These are phyloP conservation scores for Amphichorda felina DNA, from an alignment of 2,329 filamentous ascomycete genomes.

Conservation along the genomic window DNA sequence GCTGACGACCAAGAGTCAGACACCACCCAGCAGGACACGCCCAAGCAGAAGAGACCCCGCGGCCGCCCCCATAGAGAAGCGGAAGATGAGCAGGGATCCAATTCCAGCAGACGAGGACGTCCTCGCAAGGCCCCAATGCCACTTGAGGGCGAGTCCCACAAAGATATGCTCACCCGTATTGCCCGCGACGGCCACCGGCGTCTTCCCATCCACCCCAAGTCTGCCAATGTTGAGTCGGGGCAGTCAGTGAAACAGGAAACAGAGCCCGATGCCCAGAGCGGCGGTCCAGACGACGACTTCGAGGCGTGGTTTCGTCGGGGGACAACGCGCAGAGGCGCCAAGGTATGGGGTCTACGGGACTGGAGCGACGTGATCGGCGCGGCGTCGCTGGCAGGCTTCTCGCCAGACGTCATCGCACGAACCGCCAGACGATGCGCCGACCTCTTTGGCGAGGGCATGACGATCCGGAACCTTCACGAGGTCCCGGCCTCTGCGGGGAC, in stretches of 20 bases:
- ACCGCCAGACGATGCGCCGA: conserved; percentile 62
- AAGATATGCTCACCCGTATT: conserved; percentile 33
- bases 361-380: conserved; percentile 80
- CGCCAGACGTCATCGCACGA: conserved; percentile 50
- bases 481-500: conserved; percentile 10
- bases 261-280: neutral
- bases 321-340: conserved; percentile 4
- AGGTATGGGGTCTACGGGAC: conserved; percentile 42
- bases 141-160: conserved; percentile 29
- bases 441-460: conserved; percentile 64
- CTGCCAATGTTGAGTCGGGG: conserved; percentile 6
- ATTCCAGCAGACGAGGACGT: conserved; percentile 24
- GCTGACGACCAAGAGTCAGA: conserved; percentile 24
- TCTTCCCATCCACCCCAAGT: no score
- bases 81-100: neutral
- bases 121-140: conserved; percentile 26
- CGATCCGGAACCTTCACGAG: conserved; percentile 42
- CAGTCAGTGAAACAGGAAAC: no score
- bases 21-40: neutral
- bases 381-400: conserved; percentile 63
- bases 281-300: conserved; percentile 17
- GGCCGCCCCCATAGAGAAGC: neutral
- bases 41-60: neutral
- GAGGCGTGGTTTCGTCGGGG: conserved; percentile 20
- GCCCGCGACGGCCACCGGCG: conserved; percentile 26